Conservation (phyloP, 306 rosid genomes). For the Comarum palustre region DNA sequence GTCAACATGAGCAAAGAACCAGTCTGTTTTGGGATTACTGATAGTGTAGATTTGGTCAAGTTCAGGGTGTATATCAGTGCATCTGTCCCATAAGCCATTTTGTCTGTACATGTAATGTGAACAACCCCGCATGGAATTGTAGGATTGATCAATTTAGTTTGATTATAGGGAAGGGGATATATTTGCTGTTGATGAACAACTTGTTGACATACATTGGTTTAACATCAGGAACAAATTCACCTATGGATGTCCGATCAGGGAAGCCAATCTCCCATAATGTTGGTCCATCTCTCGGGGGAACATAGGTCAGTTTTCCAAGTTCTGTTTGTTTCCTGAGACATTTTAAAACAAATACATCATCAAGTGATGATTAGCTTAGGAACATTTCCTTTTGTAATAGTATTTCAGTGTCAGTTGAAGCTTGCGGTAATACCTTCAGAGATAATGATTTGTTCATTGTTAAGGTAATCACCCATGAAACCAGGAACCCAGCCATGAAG, state of each 20-base stretch:
- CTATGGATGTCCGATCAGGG: slow-evolving; percentile 40
- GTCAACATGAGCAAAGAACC: slow-evolving; percentile 49
- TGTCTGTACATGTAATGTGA: slow-evolving; percentile 39
- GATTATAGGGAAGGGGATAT: not conserved
- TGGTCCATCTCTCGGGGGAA: slow-evolving; percentile 45
- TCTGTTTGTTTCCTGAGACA: slow-evolving; percentile 29
- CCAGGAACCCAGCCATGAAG: slow-evolving; percentile 50
- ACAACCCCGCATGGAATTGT: not conserved
- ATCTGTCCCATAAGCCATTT: slow-evolving; percentile 51
- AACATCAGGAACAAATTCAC: slow-evolving; percentile 44
- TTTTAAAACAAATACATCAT: not conserved
- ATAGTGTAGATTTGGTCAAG: slow-evolving; percentile 33
- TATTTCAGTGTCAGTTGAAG: not conserved
- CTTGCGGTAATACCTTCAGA: slow-evolving; percentile 20
- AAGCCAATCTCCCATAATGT: slow-evolving; percentile 49
- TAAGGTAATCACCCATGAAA: slow-evolving; percentile 42
- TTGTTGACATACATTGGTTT: slow-evolving; percentile 46
- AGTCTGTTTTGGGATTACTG: slow-evolving; percentile 39
- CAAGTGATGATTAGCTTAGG: not conserved
- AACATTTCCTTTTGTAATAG: not conserved
- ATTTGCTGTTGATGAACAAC: slow-evolving; percentile 30
- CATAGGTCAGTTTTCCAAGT: slow-evolving; percentile 34
- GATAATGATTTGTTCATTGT: slow-evolving; percentile 20
- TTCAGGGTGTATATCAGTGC: slow-evolving; percentile 36
- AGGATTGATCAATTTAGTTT: not conserved